Evolutionary conservation across 768 basidiomycete genomes (phyloP), one percentile per base, ranked within the genome.

Genomic region (Floccularia luteovirens): DNA sequence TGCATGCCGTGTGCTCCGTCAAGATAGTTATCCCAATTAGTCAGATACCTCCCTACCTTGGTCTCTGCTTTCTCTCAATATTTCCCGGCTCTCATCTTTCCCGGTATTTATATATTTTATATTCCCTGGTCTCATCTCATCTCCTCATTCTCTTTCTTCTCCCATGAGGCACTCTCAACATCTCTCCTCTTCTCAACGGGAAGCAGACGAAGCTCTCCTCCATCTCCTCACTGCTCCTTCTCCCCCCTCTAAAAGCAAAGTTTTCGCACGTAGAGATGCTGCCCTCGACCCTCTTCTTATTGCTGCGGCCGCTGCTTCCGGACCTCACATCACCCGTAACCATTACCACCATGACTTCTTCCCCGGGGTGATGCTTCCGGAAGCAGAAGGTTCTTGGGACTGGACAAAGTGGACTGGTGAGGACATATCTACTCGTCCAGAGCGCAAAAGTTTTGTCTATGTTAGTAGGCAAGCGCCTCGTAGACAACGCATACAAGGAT

Each of bases 261-360:
- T 54, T 21, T 70, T 81, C 49, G 64, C 72, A 27, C 67, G 80
- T 32, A 69, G 82, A 30, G 85, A 90, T 56, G 78, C 83, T 4
- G 74, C 77, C 0, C 70, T 91, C 28, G 88, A 91, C 53, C 82
- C 88, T 14, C 65, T 91, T 4, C 65, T 91, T 39, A 73, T 91
- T 40, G 87, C 85, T 21, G 82, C 83, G 0, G 86, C 79, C 4
- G 70, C 74, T 7, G 79, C 84, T 0, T 80, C 84, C 0, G 81
- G 79, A 3, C 82, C 85, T 7, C 75, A 87, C 45, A 71, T 85
- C 41, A 91, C 90, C 27, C 73, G 87, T 32, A 88, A 91, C 51
- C 90, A 93, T 57, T 88, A 85, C 53, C 74, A 81, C 36, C 90
- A 93, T 57, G 82, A 84, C 50, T 78, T 82, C 58, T 79, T 79